Base-by-base conservation (phyloP, 1,139 yeast species). In the Nematodospora anomalae region DNA sequence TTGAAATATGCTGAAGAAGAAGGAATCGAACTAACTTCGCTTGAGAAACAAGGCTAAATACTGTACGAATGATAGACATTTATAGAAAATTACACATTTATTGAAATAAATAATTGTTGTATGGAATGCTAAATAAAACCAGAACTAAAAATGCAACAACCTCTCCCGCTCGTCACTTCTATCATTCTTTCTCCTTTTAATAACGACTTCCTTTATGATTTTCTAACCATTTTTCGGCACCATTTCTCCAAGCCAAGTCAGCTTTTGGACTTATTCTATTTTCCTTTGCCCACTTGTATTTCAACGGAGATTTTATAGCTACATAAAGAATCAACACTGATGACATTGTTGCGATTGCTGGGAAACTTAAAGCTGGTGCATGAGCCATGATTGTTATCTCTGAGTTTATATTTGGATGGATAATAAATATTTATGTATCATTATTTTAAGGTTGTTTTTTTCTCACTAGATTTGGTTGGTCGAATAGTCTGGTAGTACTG, bases 161-260 rank as follows among this genome's bases (percentile, higher is more conserved):
- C 6, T 12, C 6, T 13, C 10, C n/a, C n/a, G n/a, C n/a, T n/a
- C n/a, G n/a, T n/a, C n/a, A n/a, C n/a, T n/a, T n/a, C n/a, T n/a
- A n/a, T n/a, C n/a, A n/a, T n/a, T n/a, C n/a, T n/a, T n/a, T 11
- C 14, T 18, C n/a, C n/a, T n/a, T n/a, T n/a, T n/a, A 9, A 18
- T 28, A 34, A 26, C 36, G 35, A 15, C 24, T 27, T 13, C 37
- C 35, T 18, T 36, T 35, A 34, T 61, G 55, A 41, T 58, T 55
- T 37, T 70, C 71, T 43, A 71, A 60, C 76, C 76, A 71, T 47
- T 66, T 63, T 42, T 67, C 66, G 30, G 76, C 68, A 38, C 73
- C 68, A 46, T 64, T 67, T 62, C 76, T 70, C 74, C 74, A 71
- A n/a, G 76, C 74, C 49, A 70, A 66, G 43, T 71, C 76, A 29